Evolutionary conservation across 2,329 filamentous ascomycete species (phyloP), one percentile per base, ranked within the genome.

Genomic region (Penicillium sp.): DNA sequence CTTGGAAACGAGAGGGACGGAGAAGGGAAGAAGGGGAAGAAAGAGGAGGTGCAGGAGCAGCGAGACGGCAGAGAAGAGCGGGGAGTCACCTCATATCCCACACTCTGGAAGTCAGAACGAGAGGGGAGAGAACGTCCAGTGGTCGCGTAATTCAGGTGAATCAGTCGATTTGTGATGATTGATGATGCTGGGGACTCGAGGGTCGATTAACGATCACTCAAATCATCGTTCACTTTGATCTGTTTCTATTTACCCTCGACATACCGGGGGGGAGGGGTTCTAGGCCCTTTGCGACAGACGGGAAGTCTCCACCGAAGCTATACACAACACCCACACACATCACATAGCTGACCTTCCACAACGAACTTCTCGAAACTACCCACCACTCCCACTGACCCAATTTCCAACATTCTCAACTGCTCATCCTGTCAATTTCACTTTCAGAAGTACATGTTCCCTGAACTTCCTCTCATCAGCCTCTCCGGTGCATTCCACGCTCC

Each of bases 51-150:
- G 57, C 64, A 64, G 64, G 64, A 64, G 63, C 63, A 67, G 63
- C 6, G 35, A 17, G 35, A 54, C 41, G 49, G 59, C 53, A 38
- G 45, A 53, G 63, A 63, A 61, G 63, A 64, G 64, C 64, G 65
- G 67, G 64, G 64, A 66, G 64, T 67, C 66, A 68, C 66, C 66
- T 66, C 66, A 68, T 64, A 64, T 66, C 62, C 62, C 61, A 48
- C 45, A 43, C 31, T 10, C 31, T 31, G 54, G 52, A 56, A 55
- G 57, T 25, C n/a, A 45, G 12, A n/a, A 28, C 12, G 14, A 31
- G 43, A 31, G 25, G n/a, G 20, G 17, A 42, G 17, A 31, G 17
- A 42, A 10, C 8, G 31, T 10, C 25, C 25, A 47, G 25, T 31
- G 31, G 31, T 47, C 43, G 42, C 42, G 20, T 22, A 25, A 31